Evolutionary conservation across 306 rosid genomes (phyloP), one percentile per base, ranked within the genome.

Genomic region (Senna tora): DNA sequence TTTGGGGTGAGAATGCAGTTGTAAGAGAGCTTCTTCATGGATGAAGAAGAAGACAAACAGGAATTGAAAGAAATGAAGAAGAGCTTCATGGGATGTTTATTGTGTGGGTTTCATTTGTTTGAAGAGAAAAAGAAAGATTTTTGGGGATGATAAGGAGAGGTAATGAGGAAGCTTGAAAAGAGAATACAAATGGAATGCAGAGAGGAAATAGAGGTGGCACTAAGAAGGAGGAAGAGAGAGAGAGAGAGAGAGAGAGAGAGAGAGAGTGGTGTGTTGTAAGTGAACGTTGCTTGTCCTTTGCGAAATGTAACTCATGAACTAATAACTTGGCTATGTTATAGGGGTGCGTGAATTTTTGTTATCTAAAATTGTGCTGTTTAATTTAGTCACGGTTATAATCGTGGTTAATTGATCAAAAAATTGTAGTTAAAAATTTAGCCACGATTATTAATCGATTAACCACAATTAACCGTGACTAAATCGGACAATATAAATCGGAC

Each of bases 11-110:
- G 96, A 70, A 89, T 72, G 22, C 94, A 87, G 70, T 89, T 91
- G 53, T 97, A 93, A 28, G 98, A 84, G 75, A 94, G 84, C 86
- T 91, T 14, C 86, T 91, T 14, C 20, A 21, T 91, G 49, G 92
- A 83, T 28, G 30, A 25, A 25, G 96, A 25, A 25, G 96, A 84
- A 16, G 98, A 93, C 56, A 91, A 81, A 21, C 90, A 85, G 1
- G 92, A 87, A 21, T 93, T 86, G 87, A 89, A 87, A 78, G 96
- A 93, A 22, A 89, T 79, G 81, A 90, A 85, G 84, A 90, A 87
- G 38, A 88, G 86, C 87, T 93, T 58, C 21, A 58, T 58, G 42
- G 43, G 43, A 3, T 32, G 12, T 58, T 20, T 15, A 6, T 3
- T 7, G 42, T 32, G 65, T 34, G 25, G 45, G 34, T 59, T 9